Base-by-base conservation (phyloP, 306 rosid species). In the Begonia peltatifolia region DNA sequence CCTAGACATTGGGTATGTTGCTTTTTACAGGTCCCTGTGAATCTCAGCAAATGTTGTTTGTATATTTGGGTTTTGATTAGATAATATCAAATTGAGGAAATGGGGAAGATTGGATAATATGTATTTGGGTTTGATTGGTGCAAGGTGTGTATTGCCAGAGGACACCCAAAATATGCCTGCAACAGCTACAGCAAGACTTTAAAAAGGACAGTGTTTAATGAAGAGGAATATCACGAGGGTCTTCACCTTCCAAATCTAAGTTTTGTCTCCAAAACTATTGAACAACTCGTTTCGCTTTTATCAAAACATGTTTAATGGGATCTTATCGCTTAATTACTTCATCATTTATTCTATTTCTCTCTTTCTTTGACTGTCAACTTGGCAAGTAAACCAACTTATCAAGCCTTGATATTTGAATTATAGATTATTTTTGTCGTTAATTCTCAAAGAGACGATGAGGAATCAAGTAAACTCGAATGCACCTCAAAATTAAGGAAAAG, bases 141-240 rank as follows among this genome's bases (percentile, higher is more conserved):
- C 72, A 84, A 84, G 94, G 78, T 68, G 9, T 68, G 93, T 11
- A 58, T 89, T 57, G 97, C 90, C 2, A 77, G 73, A 71, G 90
- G 84, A 60, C 87, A 75, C 54, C 87, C 89, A 35, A 72, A 68
- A 67, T 80, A 73, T 16, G 85, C 95, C 23, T 52, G 54, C 35
- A 65, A 9, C 62, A 82, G 68, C 59, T 84, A 74, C 68, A 78
- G 41, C 65, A 52, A 60, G 62, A 72, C 80, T 5, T 58, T 89
- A 68, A 76, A 63, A 47, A 65, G 59, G 57, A 57, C 55, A 3
- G 83, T 82, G 62, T 74, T 84, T 44, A 63, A 49, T 11, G 75
- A 67, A 55, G 76, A 70, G 1, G 90, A 84, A 51, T 84, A 68
- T 72, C 62, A 20, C 22, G 30, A 41, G 47, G 84, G 77, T 68